Percentiles rank a stretch among this genome's conserved stretches.
Evolutionary conservation across 108 stramenopile species (phyloP).

Genomic region (Asterionellopsis glacialis): DNA sequence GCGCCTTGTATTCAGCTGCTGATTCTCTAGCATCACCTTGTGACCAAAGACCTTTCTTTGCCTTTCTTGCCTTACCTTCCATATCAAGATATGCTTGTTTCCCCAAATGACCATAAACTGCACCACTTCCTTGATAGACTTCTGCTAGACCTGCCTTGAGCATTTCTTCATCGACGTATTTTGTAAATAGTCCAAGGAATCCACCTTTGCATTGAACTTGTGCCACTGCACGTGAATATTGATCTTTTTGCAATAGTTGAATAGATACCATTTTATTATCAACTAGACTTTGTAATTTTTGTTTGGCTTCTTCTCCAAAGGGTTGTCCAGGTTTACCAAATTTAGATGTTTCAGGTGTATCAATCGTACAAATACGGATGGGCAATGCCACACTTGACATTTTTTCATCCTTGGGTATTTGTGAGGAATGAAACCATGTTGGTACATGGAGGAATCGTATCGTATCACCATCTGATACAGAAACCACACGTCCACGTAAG

Average conservation of each 20-base stretch:
- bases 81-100: conserved; percentile 27
- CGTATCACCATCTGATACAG: conserved; percentile 50
- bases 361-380: conserved; percentile 52
- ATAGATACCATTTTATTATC: conserved; percentile 15
- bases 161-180: conserved; percentile 32
- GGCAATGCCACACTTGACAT: conserved; percentile 28
- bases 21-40: conserved; percentile 23
- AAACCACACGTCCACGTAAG: conserved; percentile 38
- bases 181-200: not conserved
- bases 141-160: conserved; percentile 42
- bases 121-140: conserved; percentile 45
- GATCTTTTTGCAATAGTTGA: conserved; percentile 34
- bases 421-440: conserved; percentile 26
- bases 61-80: conserved; percentile 19
- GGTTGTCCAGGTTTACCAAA: conserved; percentile 32
- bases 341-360: conserved; percentile 30
- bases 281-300: conserved; percentile 14
- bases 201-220: conserved; percentile 15
- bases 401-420: conserved; percentile 15
- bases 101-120: conserved; percentile 45
- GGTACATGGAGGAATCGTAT: conserved; percentile 41
- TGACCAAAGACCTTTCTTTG: conserved; percentile 39
- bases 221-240: conserved; percentile 43
- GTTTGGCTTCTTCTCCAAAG: conserved; percentile 50
- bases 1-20: conserved; percentile 44